Percentiles rank a stretch among this genome's conserved stretches.
Conservation (phyloP, 2,329 filamentous ascomycete genomes). For the Incumbomyces lentus region DNA sequence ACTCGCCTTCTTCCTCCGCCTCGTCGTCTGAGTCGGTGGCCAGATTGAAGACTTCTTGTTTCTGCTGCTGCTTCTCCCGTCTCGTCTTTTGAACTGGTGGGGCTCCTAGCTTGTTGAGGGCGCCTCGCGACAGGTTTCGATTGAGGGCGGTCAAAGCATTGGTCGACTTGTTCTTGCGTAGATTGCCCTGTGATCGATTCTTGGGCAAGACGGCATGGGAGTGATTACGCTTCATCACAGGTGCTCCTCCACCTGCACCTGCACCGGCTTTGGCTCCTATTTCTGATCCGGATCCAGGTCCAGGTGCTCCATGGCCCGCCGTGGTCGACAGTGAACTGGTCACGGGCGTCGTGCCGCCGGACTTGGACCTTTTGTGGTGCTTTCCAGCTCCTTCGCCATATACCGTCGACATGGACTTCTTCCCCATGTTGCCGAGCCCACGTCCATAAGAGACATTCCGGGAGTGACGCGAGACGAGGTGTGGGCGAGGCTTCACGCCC, state of each 20-base stretch:
- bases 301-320: slow-evolving; percentile 14
- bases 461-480: slow-evolving; percentile 32
- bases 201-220: slow-evolving; percentile 26
- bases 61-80: slow-evolving; percentile 29
- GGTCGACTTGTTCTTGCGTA: slow-evolving; percentile 38
- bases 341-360: slow-evolving; percentile 31
- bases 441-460: slow-evolving; percentile 36
- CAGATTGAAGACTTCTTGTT: slow-evolving; percentile 38
- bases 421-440: slow-evolving; percentile 33
- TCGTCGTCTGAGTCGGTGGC: slow-evolving; percentile 29
- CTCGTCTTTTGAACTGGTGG: slow-evolving; percentile 18
- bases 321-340: slow-evolving; percentile 28
- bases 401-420: slow-evolving; percentile 19
- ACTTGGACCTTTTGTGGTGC: slow-evolving; percentile 38
- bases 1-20: slow-evolving; percentile 34
- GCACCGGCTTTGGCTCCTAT: no score
- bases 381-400: slow-evolving; percentile 20
- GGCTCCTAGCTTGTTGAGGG: slow-evolving; percentile 30
- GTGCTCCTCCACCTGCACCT: no score
- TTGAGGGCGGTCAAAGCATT: slow-evolving; percentile 25
- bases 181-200: slow-evolving; percentile 26
- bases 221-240: slow-evolving; percentile 33
- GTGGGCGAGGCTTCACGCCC: slow-evolving; percentile 26
- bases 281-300: no score
- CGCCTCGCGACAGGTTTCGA: slow-evolving; percentile 28